Evolutionary conservation across 2,329 filamentous ascomycete species (phyloP), one percentile per base, ranked within the genome.

Genomic region (Trichoderma sp.): DNA sequence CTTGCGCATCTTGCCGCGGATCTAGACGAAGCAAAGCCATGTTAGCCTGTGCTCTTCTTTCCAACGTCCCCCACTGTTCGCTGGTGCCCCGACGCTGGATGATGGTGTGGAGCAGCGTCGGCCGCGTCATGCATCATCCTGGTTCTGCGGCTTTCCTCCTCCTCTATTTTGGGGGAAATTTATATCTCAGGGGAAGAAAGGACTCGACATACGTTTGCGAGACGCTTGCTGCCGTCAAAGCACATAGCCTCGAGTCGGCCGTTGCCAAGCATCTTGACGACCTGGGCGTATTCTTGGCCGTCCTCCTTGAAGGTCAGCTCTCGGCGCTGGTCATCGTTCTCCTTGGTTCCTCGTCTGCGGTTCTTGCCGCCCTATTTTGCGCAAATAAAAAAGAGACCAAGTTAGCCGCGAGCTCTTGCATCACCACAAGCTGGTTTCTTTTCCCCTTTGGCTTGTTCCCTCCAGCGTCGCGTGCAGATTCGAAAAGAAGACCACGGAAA

Each of bases 301-400:
- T 98, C 94, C 80, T 98, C 95, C 83, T 97, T 97, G 89, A 98
- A 98, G 76, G 92, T 94, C 75, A 98, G 86, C 81, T 98, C 94
- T 80, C 94, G 93, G 86, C 97, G 97, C 84, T 97, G 93, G 78
- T 97, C 96, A 85, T 98, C 95, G 82, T 95, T 96, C 83, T 96
- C 92, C 87, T 96, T 96, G 90, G 97, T 98, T 82, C 94, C 94
- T 83, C 95, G 88, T 88, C 94, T 90, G 81, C 94, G 86, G 83
- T 98, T 98, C 87, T 98, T 98, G 83, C 94, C 94, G 80, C 94
- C 94, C 92, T 95, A 74, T 86, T 73, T 59, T 64, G 66, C 56
- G 47, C 39, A 57, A 63, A 51, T 17, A 56, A 48, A 14, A 7
- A 59, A 15, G 34, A 41, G 2, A 10, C 17, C 1, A 3, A 10